These are phyloP conservation scores for Trichoderma atroviride DNA, from an alignment of 2,329 filamentous ascomycete genomes.

Conservation along the genomic window DNA sequence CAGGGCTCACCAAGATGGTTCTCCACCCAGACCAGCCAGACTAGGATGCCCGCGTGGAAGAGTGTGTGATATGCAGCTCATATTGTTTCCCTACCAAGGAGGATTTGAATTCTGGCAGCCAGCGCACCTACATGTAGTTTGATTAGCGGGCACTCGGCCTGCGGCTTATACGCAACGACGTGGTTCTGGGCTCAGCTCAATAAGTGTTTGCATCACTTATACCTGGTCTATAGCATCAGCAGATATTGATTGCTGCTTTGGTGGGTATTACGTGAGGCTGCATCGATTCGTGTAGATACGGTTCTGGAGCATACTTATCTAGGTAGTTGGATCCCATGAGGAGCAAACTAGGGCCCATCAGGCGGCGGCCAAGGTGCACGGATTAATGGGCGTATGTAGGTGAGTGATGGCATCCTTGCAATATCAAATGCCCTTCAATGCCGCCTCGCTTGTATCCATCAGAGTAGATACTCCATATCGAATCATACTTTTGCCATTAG, in stretches of 20 bases:
- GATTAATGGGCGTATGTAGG: neutral
- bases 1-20: slow-evolving; percentile 1
- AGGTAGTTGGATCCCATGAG: neutral
- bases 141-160: neutral
- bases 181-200: neutral
- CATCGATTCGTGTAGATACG: neutral
- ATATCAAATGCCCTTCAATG: neutral
- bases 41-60: neutral
- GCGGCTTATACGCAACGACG: neutral
- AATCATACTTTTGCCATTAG: neutral
- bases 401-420: neutral
- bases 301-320: neutral
- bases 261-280: neutral
- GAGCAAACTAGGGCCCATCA: neutral
- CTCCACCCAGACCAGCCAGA: slow-evolving; percentile 2
- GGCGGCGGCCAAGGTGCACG: neutral
- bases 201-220: neutral
- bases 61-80: slow-evolving; percentile 5
- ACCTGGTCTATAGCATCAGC: neutral
- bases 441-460: neutral
- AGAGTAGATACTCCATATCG: neutral
- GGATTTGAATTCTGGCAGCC: neutral
- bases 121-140: neutral
- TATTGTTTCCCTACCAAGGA: neutral
- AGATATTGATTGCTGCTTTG: neutral